These are phyloP conservation scores for Boletus chippewaensis DNA, from an alignment of 1,284 basidiomycete species.

Conservation along the genomic window DNA sequence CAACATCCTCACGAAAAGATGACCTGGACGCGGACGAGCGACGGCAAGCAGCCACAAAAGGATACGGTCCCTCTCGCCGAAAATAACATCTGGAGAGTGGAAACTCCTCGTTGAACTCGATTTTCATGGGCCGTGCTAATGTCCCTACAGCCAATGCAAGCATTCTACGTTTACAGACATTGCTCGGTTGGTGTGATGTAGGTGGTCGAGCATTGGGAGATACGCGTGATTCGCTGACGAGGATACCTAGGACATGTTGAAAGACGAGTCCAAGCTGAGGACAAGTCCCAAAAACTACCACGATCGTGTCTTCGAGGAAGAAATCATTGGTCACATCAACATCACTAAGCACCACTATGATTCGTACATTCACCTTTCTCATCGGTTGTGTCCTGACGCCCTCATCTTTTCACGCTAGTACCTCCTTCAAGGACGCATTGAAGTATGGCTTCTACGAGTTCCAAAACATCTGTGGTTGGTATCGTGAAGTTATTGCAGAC, in stretches of 20 bases:
- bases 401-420: no score
- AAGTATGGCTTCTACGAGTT: no score
- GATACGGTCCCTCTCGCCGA: constrained; percentile 53
- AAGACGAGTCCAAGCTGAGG: constrained; percentile 64
- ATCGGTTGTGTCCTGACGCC: no score
- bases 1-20: constrained; percentile 43
- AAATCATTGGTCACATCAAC: no score
- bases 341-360: no score
- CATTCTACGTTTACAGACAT: constrained; percentile 89
- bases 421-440: no score
- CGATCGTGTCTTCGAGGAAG: no score
- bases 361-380: no score
- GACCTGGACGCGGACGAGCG: constrained; percentile 68
- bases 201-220: constrained; percentile 18
- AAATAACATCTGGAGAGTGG: constrained; percentile 63
- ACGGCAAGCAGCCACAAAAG: constrained; percentile 62
- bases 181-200: constrained; percentile 90
- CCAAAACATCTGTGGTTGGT: constrained; percentile 75
- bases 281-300: constrained; percentile 46
- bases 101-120: constrained; percentile 47
- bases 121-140: neutral
- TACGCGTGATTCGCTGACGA: constrained; percentile 5
- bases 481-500: constrained; percentile 86
- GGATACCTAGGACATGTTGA: constrained; percentile 61
- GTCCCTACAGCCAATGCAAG: constrained; percentile 93